These are phyloP conservation scores for Tephrocybe sp. DNA, from an alignment of 768 basidiomycete genomes.

Conservation along the genomic window DNA sequence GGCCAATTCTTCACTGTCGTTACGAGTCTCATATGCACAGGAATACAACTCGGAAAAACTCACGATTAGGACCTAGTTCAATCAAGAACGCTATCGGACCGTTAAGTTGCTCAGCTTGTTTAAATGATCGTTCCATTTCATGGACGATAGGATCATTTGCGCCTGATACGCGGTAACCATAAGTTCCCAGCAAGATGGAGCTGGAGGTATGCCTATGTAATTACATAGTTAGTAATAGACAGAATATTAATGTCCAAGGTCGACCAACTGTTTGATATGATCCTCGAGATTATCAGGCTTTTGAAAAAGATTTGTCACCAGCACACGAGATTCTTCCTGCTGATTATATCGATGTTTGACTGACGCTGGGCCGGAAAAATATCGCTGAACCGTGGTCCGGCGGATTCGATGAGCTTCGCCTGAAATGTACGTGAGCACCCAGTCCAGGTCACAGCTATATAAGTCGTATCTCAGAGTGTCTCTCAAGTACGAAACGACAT, in stretches of 20 bases:
- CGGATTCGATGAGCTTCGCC: slow-evolving; percentile 8
- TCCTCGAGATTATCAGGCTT: slow-evolving; percentile 2
- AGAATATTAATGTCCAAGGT: background rate
- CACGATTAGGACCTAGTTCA: slow-evolving; percentile 4
- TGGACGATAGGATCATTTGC: slow-evolving; percentile 9
- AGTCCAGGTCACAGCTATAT: slow-evolving; percentile 9
- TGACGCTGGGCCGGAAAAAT: slow-evolving; percentile 8
- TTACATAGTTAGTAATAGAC: background rate
- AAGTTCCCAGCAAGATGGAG: slow-evolving; percentile 11
- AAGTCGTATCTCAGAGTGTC: background rate
- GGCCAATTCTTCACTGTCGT: slow-evolving; percentile 9
- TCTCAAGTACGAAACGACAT: background rate
- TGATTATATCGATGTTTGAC: slow-evolving; percentile 12
- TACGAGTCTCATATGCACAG: background rate
- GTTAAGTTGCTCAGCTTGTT: slow-evolving; percentile 5
- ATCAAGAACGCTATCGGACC: slow-evolving; percentile 10
- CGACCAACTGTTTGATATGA: slow-evolving; percentile 4
- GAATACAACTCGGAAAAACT: background rate
- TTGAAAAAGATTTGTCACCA: slow-evolving; percentile 4
- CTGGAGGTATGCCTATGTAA: slow-evolving; percentile 3
- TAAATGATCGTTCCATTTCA: slow-evolving; percentile 11
- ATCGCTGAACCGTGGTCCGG: slow-evolving; percentile 5
- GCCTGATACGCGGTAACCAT: slow-evolving; percentile 9
- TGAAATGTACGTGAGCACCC: slow-evolving; percentile 11
- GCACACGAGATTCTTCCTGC: slow-evolving; percentile 9